These are phyloP conservation scores for Cystofilobasidium macerans DNA, from an alignment of 768 basidiomycete genomes.

Conservation along the genomic window DNA sequence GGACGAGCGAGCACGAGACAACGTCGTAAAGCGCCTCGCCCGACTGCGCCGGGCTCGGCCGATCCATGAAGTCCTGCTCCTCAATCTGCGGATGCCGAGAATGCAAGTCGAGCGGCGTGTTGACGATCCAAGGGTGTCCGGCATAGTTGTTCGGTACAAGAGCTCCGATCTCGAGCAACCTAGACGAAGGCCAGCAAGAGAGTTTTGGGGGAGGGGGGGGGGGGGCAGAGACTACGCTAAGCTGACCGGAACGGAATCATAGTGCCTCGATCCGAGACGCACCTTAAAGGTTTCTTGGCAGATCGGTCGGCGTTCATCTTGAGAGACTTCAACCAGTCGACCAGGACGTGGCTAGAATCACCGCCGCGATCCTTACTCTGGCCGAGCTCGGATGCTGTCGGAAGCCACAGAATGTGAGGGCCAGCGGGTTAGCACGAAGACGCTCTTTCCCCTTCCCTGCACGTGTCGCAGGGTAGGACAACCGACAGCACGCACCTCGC, in stretches of 20 bases:
- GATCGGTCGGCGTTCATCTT: slow-evolving; percentile 25
- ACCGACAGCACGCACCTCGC: slow-evolving; percentile 28
- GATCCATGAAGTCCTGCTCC: slow-evolving; percentile 72
- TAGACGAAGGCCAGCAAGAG: slow-evolving; percentile 33
- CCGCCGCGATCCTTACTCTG: slow-evolving; percentile 74
- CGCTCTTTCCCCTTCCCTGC: too few species aligned
- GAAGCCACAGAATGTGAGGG: background rate
- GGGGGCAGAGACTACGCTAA: too few species aligned
- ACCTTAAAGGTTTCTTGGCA: slow-evolving; percentile 27
- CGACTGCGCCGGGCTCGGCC: slow-evolving; percentile 45
- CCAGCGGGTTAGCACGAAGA: background rate
- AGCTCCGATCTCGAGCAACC: slow-evolving; percentile 80
- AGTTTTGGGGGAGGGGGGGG: too few species aligned
- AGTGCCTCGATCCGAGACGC: too few species aligned
- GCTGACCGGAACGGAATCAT: background rate
- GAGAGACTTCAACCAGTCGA: slow-evolving; percentile 60
- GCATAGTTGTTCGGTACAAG: slow-evolving; percentile 71
- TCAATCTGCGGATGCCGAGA: slow-evolving; percentile 70
- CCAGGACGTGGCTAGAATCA: slow-evolving; percentile 69
- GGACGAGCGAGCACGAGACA: slow-evolving; percentile 73
- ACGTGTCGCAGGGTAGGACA: background rate
- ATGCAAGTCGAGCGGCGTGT: slow-evolving; percentile 67
- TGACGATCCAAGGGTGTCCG: slow-evolving; percentile 60
- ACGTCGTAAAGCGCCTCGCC: slow-evolving; percentile 58
- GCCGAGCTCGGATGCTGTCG: slow-evolving; percentile 61